A percentile compares a stretch with the other conserved stretches of the same genome.
phyloP scores from a whole-genome alignment of 257 asterid species.

The Nyctanthes arbortristis region DNA sequence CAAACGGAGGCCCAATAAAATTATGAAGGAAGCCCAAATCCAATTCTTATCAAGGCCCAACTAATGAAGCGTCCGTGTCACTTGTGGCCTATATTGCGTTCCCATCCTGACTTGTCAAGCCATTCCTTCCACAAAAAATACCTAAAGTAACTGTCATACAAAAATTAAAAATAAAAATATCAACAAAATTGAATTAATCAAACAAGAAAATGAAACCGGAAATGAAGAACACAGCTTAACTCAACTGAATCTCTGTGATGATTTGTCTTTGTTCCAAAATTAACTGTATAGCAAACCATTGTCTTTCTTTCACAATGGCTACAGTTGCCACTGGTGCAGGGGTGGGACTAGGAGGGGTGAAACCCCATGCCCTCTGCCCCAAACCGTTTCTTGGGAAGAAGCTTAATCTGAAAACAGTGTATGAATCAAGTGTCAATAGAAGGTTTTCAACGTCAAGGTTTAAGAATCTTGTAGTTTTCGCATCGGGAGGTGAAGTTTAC shows the following conservation, averaged over 20 bases:
- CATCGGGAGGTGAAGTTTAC: slow-evolving; percentile 50
- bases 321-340: slow-evolving; percentile 56
- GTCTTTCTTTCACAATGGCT: slow-evolving; percentile 42
- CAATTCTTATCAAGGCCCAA: slow-evolving; percentile 5
- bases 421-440: slow-evolving; percentile 33
- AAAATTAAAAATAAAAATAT: neutral
- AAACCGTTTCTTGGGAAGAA: slow-evolving; percentile 65
- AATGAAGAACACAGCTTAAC: neutral
- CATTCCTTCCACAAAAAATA: slow-evolving; percentile 70
- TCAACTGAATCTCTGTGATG: slow-evolving; percentile 32
- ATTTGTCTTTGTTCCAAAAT: slow-evolving; percentile 17
- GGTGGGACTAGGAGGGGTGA: slow-evolving; percentile 54
- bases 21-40: neutral
- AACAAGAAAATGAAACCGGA: slow-evolving; percentile 1
- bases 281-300: neutral
- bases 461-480: slow-evolving; percentile 39
- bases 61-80: slow-evolving; percentile 25
- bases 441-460: slow-evolving; percentile 31
- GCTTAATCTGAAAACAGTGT: slow-evolving; percentile 39
- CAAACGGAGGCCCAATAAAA: too few relatives aligned
- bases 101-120: slow-evolving; percentile 31
- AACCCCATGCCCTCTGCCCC: slow-evolving; percentile 46
- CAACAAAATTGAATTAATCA: neutral
- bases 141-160: slow-evolving; percentile 47
- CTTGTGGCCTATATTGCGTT: slow-evolving; percentile 45